Base-by-base conservation (phyloP, 805 yeast species). In the Hanseniaspora osmophila region DNA sequence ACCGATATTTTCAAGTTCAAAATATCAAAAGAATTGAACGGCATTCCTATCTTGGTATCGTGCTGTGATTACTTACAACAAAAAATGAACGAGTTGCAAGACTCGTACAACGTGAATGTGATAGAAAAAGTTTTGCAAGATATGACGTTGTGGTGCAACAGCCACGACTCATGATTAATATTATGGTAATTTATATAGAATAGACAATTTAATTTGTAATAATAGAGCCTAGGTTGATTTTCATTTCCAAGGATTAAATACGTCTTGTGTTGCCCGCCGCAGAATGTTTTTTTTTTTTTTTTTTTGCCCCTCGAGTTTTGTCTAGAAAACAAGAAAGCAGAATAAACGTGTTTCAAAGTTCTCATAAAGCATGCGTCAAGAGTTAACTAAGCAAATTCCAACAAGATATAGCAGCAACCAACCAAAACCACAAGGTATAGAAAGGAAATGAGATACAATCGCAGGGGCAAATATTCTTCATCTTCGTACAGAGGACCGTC, bases 61-160 rank as follows among this genome's bases (percentile, higher is more conserved):
- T 79, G 86, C 18, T 85, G 95, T 60, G 94, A 84, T 54, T 60
- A 67, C 2, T 64, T 85, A 41, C 80, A 80, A 54, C 57, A 64
- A 16, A 66, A 78, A 47, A 69, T 85, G 65, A 67, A 73, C 47
- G 66, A 72, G 42, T 80, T 79, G 47, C 87, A 84, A 52, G 59
- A 69, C 50, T 69, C 65, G 43, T 60, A 82, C 54, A 84, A 79
- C 53, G 65, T 68, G 51, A 69, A 67, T 15, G 73, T 74, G 12
- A 74, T 82, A n/a, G 66, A 69, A 22, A 62, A 70, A 16, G 75
- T 84, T 16, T 68, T 80, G 44, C 62, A 67, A 15, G 94, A 85
- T 57, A 73, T 85, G 48, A 62, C 69, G 29, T 70, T 69, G 15
- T 86, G 85, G 85, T 72, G 74, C 35, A 73, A 78, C 51, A 69